These are phyloP conservation scores for Rhodocollybia butyracea DNA, from an alignment of 768 basidiomycete genomes.

Conservation along the genomic window DNA sequence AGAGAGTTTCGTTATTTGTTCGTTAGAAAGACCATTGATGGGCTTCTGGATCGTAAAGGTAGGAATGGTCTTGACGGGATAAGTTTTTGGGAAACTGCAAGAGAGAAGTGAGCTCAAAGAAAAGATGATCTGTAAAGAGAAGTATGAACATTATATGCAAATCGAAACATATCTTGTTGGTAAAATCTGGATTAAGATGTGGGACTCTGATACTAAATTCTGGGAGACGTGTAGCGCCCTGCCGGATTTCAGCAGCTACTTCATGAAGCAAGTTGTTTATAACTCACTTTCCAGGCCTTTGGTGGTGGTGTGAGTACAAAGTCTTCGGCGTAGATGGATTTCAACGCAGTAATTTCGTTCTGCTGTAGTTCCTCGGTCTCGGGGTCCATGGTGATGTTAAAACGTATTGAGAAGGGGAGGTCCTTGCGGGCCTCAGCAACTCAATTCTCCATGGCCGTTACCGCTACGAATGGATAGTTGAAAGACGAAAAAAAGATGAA, in stretches of 20 bases:
- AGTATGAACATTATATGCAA: conserved; percentile 55
- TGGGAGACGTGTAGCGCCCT: conserved; percentile 68
- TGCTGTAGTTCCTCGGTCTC: conserved; percentile 58
- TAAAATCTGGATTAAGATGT: conserved; percentile 58
- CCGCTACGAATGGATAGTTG: conserved; percentile 4
- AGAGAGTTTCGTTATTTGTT: conserved; percentile 54
- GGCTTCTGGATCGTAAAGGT: conserved; percentile 69
- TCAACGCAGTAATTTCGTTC: conserved; percentile 72
- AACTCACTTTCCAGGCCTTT: conserved; percentile 77
- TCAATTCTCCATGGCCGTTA: conserved; percentile 8
- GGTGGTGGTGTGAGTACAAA: conserved; percentile 72
- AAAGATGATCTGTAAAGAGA: background rate
- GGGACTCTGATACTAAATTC: conserved; percentile 75
- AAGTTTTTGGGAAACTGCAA: conserved; percentile 74
- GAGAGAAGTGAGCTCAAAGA: background rate
- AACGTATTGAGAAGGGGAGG: conserved; percentile 11
- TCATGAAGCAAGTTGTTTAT: background rate
- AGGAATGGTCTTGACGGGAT: conserved; percentile 69
- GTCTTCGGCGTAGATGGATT: conserved; percentile 78
- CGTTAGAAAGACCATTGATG: conserved; percentile 51
- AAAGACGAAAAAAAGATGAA: background rate
- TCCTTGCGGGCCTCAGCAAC: conserved; percentile 7
- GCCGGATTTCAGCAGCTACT: conserved; percentile 2
- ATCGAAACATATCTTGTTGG: conserved; percentile 58
- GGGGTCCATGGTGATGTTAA: conserved; percentile 57